phyloP scores from a whole-genome alignment of 2,329 filamentous ascomycete species.

The Nothophoma quercina region DNA sequence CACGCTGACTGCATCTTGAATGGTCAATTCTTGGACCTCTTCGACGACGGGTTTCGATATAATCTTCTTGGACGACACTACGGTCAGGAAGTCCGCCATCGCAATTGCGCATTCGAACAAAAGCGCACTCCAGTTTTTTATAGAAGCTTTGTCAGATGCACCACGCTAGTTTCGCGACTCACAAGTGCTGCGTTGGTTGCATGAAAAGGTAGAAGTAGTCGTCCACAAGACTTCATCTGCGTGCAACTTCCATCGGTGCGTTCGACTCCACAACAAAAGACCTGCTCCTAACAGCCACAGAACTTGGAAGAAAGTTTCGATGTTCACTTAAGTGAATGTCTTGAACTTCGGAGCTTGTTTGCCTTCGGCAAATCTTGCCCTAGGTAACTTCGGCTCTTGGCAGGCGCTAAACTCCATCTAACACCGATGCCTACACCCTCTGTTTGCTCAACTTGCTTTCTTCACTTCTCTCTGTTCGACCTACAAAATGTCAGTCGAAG shows the following conservation, averaged over 20 bases:
- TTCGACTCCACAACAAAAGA: neutral
- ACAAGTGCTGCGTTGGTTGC: neutral
- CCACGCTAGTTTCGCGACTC: neutral
- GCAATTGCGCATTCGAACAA: neutral
- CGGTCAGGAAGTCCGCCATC: slow-evolving; percentile 60
- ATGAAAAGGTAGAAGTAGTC: neutral
- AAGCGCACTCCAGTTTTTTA: too few species aligned
- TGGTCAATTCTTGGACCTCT: slow-evolving; percentile 21
- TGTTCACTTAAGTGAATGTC: neutral
- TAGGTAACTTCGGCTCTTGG: slow-evolving; percentile 36
- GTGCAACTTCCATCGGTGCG: neutral
- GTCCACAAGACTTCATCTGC: neutral
- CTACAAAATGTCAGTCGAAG: slow-evolving; percentile 36
- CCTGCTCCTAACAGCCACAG: neutral
- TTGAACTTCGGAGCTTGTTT: slow-evolving; percentile 8
- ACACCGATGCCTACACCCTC: slow-evolving; percentile 36
- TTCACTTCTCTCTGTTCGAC: slow-evolving; percentile 11
- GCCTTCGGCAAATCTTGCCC: slow-evolving; percentile 34
- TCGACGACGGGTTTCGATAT: slow-evolving; percentile 26
- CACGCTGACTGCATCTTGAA: slow-evolving; percentile 25
- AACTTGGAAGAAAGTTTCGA: too few species aligned
- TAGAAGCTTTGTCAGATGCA: too few species aligned
- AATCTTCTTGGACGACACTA: slow-evolving; percentile 52
- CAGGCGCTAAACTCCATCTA: slow-evolving; percentile 26
- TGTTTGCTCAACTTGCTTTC: slow-evolving; percentile 23